Evolutionary conservation across 1,139 yeast species (phyloP), one percentile per base, ranked within the genome.

Genomic region (Protomyces macrosporus): DNA sequence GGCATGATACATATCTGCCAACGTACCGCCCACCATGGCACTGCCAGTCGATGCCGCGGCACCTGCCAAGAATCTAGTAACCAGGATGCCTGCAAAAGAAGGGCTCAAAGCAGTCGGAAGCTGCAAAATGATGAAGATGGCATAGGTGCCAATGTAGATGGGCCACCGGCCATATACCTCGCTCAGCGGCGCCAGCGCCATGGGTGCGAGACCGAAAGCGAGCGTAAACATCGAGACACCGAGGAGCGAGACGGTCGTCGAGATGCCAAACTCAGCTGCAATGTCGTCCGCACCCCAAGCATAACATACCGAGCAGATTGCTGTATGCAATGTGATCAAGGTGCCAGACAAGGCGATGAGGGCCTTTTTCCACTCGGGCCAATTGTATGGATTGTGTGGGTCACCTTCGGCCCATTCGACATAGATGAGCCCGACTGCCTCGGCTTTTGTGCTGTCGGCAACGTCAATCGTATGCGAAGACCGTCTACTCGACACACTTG

Each of bases 1-100:
- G 83, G 76, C 76, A 86, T 84, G 76, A 85, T 88, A 62, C 81
- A 78, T 75, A 75, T 90, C 97, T 65, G 87, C 81, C 67, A 90
- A 81, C 3, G 96, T 84, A 66, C 96, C 97, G 66, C 93, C 95
- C 9, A 93, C 96, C 69, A 89, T 84, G 4, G 96, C 85, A 72
- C 90, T 79, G 0, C 95, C 90, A 5, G 97, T 97, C 3, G 93
- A 84, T 0, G 95, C 88, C 65, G 87, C 79, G 39, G 86, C 79
- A 2, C 97, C 97, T 45, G 90, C 82, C 48, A 64, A 40, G 57
- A 85, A 81, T 45, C 90, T 77, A 64, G 82, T 81, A 4, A 84
- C 80, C 67, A 85, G 77, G 71, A 86, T 74, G 68, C 84, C 86
- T 0, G 84, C 78, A 0, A 82, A 78, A 53, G 77, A 82, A 52